A percentile compares a stretch with the other conserved stretches of the same genome.
These are phyloP conservation scores for Pseudogymnoascus sp. DNA, from an alignment of 2,329 filamentous ascomycete species.

Conservation along the genomic window DNA sequence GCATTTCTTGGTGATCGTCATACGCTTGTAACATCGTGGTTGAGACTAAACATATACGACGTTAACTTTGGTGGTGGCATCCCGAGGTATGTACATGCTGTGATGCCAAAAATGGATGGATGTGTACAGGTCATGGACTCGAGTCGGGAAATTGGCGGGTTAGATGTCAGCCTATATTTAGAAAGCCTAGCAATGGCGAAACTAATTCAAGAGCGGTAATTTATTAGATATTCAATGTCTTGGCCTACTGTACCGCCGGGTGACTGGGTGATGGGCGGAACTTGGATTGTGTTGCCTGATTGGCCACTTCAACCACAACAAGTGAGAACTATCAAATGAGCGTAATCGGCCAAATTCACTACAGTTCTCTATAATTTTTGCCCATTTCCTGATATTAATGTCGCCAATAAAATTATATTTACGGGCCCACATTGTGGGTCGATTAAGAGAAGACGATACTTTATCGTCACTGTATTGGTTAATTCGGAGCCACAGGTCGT, in stretches of 20 bases:
- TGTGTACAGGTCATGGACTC: slow-evolving; percentile 34
- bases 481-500: not conserved
- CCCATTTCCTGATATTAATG: not conserved
- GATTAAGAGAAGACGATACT: not conserved
- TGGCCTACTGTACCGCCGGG: not conserved
- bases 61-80: slow-evolving; percentile 31
- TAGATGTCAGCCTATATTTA: slow-evolving; percentile 30
- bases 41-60: slow-evolving; percentile 30
- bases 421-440: not conserved
- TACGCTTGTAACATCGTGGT: slow-evolving; percentile 38
- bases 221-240: not conserved
- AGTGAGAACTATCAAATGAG: not conserved
- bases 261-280: not conserved
- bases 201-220: slow-evolving; percentile 12
- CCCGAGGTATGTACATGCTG: slow-evolving; percentile 31
- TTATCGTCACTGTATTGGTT: not conserved
- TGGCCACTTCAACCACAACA: not conserved
- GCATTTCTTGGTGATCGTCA: slow-evolving; percentile 36
- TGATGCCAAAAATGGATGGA: slow-evolving; percentile 36
- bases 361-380: not conserved
- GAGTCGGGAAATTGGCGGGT: slow-evolving; percentile 16
- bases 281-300: not conserved
- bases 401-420: not conserved
- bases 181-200: slow-evolving; percentile 24
- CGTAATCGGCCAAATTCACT: not conserved